Percentiles rank a stretch among this genome's conserved stretches.
Evolutionary conservation across 1,139 yeast species (phyloP).

Genomic region (Nakaseomyces bracarensis): DNA sequence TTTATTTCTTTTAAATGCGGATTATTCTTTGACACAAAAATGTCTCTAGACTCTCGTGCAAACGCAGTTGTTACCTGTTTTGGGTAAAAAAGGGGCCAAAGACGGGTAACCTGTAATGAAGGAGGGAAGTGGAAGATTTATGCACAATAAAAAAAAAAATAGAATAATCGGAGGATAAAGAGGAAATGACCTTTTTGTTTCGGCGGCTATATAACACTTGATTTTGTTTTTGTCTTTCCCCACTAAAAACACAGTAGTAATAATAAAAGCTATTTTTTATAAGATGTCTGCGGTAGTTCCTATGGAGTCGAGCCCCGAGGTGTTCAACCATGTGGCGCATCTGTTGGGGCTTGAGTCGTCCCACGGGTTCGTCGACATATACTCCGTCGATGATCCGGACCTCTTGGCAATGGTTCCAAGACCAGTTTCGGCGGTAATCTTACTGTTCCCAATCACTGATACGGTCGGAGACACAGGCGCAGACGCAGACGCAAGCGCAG

Average conservation of each 20-base stretch:
- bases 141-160: not conserved
- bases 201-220: no score
- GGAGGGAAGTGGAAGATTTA: not conserved
- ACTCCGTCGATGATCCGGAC: slow-evolving; percentile 73
- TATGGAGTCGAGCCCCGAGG: slow-evolving; percentile 80
- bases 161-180: not conserved
- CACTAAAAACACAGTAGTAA: no score
- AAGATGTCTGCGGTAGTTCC: slow-evolving; percentile 54
- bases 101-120: no score
- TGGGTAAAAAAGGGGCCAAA: no score
- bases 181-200: no score
- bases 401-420: slow-evolving; percentile 70
- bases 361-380: slow-evolving; percentile 69
- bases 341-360: slow-evolving; percentile 58
- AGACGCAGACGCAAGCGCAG: no score
- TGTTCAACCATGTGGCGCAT: slow-evolving; percentile 64
- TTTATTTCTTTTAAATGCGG: no score
- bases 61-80: no score
- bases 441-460: slow-evolving; percentile 72
- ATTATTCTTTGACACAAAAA: no score
- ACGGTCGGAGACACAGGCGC: not conserved
- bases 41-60: no score
- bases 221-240: no score
- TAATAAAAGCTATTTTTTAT: no score
- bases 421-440: slow-evolving; percentile 65